phyloP scores from a whole-genome alignment of 192 early-diverging fungal species.

The Backusella mclennaniae region DNA sequence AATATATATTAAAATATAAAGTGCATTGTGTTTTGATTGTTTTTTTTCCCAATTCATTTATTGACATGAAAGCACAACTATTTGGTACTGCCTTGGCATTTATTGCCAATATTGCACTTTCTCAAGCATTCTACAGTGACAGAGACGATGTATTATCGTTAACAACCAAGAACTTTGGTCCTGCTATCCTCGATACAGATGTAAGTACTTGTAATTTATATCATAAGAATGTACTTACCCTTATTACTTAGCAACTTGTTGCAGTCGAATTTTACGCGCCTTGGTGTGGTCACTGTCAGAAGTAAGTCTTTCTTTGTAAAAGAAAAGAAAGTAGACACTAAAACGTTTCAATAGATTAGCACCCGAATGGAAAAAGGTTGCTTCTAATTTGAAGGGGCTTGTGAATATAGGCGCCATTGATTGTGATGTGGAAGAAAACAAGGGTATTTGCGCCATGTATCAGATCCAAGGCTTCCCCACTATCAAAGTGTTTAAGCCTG shows the following conservation, averaged over 20 bases:
- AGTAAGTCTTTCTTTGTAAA: slow-evolving; percentile 21
- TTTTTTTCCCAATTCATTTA: neutral
- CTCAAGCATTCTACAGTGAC: slow-evolving; percentile 49
- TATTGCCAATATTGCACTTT: neutral
- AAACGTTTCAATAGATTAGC: slow-evolving; percentile 47
- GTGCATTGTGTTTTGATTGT: neutral
- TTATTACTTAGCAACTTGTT: slow-evolving; percentile 61
- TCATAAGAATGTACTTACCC: neutral
- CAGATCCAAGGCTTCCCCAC: slow-evolving; percentile 87
- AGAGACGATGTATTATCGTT: slow-evolving; percentile 52
- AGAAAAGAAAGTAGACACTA: neutral
- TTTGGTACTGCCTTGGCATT: neutral
- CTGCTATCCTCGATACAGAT: slow-evolving; percentile 66
- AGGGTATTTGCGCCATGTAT: slow-evolving; percentile 72
- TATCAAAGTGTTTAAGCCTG: slow-evolving; percentile 72
- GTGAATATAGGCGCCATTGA: slow-evolving; percentile 88
- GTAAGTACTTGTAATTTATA: slow-evolving; percentile 32
- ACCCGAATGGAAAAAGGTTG: slow-evolving; percentile 90
- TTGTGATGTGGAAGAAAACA: slow-evolving; percentile 85
- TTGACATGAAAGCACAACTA: neutral
- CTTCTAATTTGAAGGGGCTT: slow-evolving; percentile 77
- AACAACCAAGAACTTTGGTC: slow-evolving; percentile 57
- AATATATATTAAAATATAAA: neutral
- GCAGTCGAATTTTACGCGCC: slow-evolving; percentile 95
- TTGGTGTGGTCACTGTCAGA: slow-evolving; percentile 96